phyloP scores from a whole-genome alignment of 345 rosid species.

The Syzygium aqueum region DNA sequence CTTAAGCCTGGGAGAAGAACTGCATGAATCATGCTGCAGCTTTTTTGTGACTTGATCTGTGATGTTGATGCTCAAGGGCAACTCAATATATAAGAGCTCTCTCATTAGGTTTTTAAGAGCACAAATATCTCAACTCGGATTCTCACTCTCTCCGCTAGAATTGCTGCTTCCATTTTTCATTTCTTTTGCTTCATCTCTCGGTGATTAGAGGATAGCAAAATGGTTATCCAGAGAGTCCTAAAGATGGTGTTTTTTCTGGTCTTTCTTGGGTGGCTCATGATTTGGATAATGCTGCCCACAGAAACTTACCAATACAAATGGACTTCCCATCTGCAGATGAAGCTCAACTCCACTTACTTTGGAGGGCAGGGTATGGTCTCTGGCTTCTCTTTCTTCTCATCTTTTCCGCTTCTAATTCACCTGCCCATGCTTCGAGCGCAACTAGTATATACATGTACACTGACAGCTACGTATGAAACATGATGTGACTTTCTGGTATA shows the following conservation, averaged over 20 bases:
- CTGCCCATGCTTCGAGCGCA: not conserved
- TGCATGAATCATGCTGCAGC: conserved; percentile 2
- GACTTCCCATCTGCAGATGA: conserved; percentile 24
- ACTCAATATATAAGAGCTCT: not conserved
- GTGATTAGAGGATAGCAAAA: not conserved
- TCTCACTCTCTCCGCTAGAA: no score
- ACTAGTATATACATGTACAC: no score
- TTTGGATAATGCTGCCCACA: conserved; percentile 68
- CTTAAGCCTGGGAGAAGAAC: not conserved
- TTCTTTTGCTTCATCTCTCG: no score
- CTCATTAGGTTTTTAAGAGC: no score
- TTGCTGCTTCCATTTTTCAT: no score
- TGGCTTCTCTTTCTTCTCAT: not conserved
- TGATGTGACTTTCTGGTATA: no score
- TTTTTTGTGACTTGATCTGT: no score
- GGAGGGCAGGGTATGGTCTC: conserved; percentile 34
- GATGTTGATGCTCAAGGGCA: not conserved
- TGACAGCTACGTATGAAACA: no score
- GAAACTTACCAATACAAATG: conserved; percentile 31
- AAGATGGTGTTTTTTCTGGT: conserved; percentile 1
- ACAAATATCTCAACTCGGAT: no score
- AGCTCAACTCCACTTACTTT: conserved; percentile 51
- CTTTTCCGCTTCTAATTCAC: not conserved
- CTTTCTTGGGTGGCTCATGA: conserved; percentile 43
- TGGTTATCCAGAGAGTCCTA: not conserved